These are phyloP conservation scores for Flaveria linearis DNA, from an alignment of 129 eudicot genomes.

Conservation along the genomic window DNA sequence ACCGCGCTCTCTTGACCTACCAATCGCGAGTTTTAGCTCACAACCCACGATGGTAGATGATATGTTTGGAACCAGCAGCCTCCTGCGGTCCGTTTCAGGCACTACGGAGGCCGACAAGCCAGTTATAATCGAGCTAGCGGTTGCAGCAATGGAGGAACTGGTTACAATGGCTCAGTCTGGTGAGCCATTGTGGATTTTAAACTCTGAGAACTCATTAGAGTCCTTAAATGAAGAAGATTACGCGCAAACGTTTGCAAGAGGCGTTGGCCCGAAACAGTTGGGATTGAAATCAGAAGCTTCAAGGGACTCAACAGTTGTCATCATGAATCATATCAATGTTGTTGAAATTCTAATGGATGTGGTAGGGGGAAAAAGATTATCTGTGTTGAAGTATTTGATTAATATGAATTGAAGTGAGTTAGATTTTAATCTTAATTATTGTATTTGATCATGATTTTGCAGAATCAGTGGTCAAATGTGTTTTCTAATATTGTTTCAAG, in stretches of 20 bases:
- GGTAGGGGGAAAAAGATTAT: constrained; percentile 27
- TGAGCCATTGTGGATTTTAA: constrained; percentile 57
- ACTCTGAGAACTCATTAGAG: constrained; percentile 33
- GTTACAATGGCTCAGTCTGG: constrained; percentile 48
- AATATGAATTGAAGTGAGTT: background rate
- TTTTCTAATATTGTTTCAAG: constrained; percentile 58
- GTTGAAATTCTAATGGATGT: constrained; percentile 71
- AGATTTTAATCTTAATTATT: background rate
- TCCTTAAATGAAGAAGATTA: constrained; percentile 51
- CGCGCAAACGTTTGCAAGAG: constrained; percentile 47
- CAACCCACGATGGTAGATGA: constrained; percentile 45
- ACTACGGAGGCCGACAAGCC: constrained; percentile 52
- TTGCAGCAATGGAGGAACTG: constrained; percentile 69
- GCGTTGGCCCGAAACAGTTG: constrained; percentile 40
- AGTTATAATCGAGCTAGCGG: constrained; percentile 62
- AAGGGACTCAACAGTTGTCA: constrained; percentile 47
- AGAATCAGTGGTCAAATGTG: constrained; percentile 56
- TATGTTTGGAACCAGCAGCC: constrained; percentile 42
- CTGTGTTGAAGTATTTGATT: background rate
- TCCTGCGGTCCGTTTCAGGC: constrained; percentile 40
- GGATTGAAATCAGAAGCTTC: constrained; percentile 58
- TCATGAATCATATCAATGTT: constrained; percentile 56
- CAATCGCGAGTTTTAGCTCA: constrained; percentile 35
- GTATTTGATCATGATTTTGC: background rate
- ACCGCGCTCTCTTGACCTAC: constrained; percentile 38